phyloP scores from a whole-genome alignment of 2,329 filamentous ascomycete genomes.

The Fusarium proliferatum region DNA sequence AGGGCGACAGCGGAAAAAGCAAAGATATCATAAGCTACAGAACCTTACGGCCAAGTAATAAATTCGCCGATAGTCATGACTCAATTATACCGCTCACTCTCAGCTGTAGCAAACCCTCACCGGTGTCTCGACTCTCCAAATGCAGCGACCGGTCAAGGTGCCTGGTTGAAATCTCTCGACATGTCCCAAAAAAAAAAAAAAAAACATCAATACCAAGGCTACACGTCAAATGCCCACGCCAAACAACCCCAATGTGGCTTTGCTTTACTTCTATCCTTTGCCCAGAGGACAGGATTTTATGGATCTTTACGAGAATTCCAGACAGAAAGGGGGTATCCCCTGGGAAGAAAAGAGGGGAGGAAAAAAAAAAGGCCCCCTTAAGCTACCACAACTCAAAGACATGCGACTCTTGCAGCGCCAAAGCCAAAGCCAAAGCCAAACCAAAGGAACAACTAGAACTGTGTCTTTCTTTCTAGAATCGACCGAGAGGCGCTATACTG shows the following conservation, averaged over 20 bases:
- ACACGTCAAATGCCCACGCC: not conserved
- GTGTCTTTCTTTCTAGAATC: slow-evolving; percentile 25
- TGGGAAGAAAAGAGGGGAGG: not conserved
- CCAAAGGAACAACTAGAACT: slow-evolving; percentile 3
- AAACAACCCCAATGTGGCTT: not conserved
- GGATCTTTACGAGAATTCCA: slow-evolving; percentile 9
- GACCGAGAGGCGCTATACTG: not conserved
- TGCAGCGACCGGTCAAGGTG: slow-evolving; percentile 7
- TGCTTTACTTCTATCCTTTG: not conserved
- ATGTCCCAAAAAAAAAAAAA: not conserved
- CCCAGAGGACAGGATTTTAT: not conserved
- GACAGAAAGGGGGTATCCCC: not conserved
- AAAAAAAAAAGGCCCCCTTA: not conserved
- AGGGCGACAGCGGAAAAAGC: not conserved
- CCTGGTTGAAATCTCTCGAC: not conserved
- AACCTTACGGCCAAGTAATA: not conserved
- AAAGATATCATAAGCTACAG: not conserved
- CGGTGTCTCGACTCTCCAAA: slow-evolving; percentile 13
- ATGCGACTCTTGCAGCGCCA: not conserved
- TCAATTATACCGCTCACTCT: not conserved
- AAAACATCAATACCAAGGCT: not conserved
- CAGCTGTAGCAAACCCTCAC: slow-evolving; percentile 8
- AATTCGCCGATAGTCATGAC: slow-evolving; percentile 15
- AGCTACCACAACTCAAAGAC: slow-evolving; percentile 26
- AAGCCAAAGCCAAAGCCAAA: not conserved